Evolutionary conservation across 106 monocot genomes (phyloP).

Genomic region (Dendrobium nobile): DNA sequence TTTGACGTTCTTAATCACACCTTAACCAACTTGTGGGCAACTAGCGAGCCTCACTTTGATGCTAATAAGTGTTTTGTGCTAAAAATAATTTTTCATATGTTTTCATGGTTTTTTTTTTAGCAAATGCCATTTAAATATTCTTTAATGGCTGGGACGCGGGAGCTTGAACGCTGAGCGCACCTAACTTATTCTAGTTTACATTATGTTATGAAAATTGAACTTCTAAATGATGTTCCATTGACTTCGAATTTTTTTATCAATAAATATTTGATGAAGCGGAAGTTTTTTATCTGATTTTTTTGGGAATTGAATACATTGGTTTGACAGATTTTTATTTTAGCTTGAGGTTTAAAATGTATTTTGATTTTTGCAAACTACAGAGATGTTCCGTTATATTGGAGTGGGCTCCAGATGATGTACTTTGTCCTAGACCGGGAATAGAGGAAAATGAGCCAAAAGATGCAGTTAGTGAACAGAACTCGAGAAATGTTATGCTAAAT

Average conservation of each 20-base stretch:
- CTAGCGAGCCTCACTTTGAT: too few relatives aligned
- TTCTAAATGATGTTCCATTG: background rate
- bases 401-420: constrained; percentile 83
- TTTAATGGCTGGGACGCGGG: background rate
- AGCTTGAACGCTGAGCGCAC: background rate
- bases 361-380: constrained; percentile 20
- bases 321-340: background rate
- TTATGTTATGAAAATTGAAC: background rate
- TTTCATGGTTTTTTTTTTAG: background rate
- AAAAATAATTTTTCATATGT: background rate
- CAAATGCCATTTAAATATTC: background rate
- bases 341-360: background rate
- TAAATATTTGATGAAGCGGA: background rate
- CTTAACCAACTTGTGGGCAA: background rate
- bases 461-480: constrained; percentile 34
- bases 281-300: background rate
- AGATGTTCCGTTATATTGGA: constrained; percentile 92
- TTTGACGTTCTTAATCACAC: background rate
- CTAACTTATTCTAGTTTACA: background rate
- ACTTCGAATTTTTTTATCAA: background rate
- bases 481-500: constrained; percentile 46
- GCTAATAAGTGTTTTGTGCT: background rate
- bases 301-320: background rate
- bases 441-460: constrained; percentile 31
- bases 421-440: constrained; percentile 24